Evolutionary conservation across 2,329 filamentous ascomycete species (phyloP).

Genomic region (Penicillium sp.): DNA sequence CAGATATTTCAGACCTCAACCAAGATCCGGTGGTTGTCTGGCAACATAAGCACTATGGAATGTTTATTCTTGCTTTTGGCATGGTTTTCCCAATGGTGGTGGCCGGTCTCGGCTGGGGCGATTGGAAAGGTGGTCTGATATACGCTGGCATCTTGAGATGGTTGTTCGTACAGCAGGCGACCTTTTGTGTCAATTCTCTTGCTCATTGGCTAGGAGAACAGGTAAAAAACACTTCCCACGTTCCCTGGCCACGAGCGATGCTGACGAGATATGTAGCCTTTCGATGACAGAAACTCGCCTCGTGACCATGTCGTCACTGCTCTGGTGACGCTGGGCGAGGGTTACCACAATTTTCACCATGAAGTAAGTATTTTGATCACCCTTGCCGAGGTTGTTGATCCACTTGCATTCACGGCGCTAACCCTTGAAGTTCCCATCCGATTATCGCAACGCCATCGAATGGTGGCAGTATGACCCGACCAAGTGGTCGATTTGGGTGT

Average conservation of each 20-base stretch:
- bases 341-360: constrained; percentile 95
- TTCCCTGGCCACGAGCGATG: too few relatives aligned
- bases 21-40: constrained; percentile 78
- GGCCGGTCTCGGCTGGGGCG: constrained; percentile 73
- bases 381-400: background rate
- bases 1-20: constrained; percentile 82
- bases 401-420: background rate
- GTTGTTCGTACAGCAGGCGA: constrained; percentile 88
- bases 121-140: constrained; percentile 77
- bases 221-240: background rate
- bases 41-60: constrained; percentile 82
- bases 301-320: constrained; percentile 86
- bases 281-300: constrained; percentile 81
- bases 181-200: constrained; percentile 89
- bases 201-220: constrained; percentile 83
- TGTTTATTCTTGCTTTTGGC: constrained; percentile 71
- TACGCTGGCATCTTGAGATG: constrained; percentile 83
- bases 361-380: constrained; percentile 47
- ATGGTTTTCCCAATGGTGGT: constrained; percentile 72
- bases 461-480: constrained; percentile 92
- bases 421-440: constrained; percentile 66
- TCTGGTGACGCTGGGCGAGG: constrained; percentile 80
- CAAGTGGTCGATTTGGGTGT: constrained; percentile 83
- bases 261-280: constrained; percentile 61
- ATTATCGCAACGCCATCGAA: constrained; percentile 88